Evolutionary conservation across 768 basidiomycete species (phyloP).

Genomic region (Amanita thiersii): DNA sequence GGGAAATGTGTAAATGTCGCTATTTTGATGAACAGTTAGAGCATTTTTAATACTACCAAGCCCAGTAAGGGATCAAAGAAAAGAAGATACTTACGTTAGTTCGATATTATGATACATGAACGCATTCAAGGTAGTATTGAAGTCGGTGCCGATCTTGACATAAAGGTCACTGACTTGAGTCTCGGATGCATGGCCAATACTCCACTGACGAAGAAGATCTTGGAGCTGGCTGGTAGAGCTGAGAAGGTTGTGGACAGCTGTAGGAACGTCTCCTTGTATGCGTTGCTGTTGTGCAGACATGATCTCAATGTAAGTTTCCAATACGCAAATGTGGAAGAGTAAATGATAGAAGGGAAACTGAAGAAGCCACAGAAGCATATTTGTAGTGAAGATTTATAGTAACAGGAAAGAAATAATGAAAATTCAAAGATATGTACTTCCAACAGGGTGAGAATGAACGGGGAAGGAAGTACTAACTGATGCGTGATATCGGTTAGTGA

Average conservation of each 20-base stretch:
- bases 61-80: not conserved
- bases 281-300: constrained; percentile 13
- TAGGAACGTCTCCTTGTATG: constrained; percentile 41
- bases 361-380: no score
- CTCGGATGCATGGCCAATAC: constrained; percentile 47
- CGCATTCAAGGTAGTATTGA: constrained; percentile 70
- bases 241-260: constrained; percentile 59
- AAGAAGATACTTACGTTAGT: constrained; percentile 51
- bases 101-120: constrained; percentile 71
- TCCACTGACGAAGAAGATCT: constrained; percentile 65
- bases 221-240: constrained; percentile 80
- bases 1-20: constrained; percentile 59
- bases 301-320: no score
- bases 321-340: no score
- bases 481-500: no score
- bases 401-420: no score
- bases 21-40: constrained; percentile 17
- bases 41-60: no score
- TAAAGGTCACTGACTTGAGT: constrained; percentile 82
- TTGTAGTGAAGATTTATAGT: no score
- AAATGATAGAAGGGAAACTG: no score
- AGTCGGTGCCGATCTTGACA: constrained; percentile 83
- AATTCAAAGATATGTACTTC: no score
- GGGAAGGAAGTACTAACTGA: no score
- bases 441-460: no score